Percentiles rank a stretch among this genome's conserved stretches.
Evolutionary conservation across 2,329 filamentous ascomycete species (phyloP).

Genomic region (Plectosphaerella cucumerina): DNA sequence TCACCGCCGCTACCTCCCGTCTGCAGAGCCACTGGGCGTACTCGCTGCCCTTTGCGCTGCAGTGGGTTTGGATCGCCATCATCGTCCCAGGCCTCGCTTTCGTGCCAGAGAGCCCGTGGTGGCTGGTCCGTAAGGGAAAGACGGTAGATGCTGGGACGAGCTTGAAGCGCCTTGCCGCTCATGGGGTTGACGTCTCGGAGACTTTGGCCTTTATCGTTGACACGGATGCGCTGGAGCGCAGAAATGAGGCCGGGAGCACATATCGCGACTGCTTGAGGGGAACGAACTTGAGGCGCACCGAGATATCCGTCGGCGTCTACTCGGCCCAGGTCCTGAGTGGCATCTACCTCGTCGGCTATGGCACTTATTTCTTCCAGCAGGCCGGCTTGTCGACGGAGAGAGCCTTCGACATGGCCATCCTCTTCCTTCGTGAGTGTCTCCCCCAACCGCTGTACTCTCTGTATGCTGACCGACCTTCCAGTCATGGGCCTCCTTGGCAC

Average conservation of each 20-base stretch:
- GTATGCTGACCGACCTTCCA: constrained; percentile 27
- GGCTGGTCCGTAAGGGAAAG: constrained; percentile 39
- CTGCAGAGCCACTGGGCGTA: constrained; percentile 43
- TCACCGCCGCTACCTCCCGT: constrained; percentile 36
- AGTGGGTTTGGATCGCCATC: constrained; percentile 45
- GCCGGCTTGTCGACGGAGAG: constrained; percentile 32
- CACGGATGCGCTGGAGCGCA: constrained; percentile 52
- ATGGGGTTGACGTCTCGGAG: constrained; percentile 40
- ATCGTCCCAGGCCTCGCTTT: constrained; percentile 40
- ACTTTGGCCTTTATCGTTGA: constrained; percentile 52
- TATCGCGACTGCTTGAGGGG: constrained; percentile 48
- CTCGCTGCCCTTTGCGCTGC: constrained; percentile 43
- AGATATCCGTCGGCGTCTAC: constrained; percentile 58
- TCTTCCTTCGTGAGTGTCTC: constrained; percentile 30
- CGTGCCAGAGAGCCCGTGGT: constrained; percentile 47
- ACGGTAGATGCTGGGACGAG: constrained; percentile 33
- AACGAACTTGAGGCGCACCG: constrained; percentile 46
- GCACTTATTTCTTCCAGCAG: constrained; percentile 49
- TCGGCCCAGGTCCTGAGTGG: constrained; percentile 61
- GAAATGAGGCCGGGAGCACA: constrained; percentile 41
- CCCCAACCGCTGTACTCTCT: not conserved
- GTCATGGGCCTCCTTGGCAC: constrained; percentile 40
- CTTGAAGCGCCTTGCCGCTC: constrained; percentile 38
- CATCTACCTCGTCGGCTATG: constrained; percentile 61
- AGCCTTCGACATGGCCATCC: constrained; percentile 37